Conservation (phyloP, 176 grass and related monocot species). For the Calamus simplicifolius region DNA sequence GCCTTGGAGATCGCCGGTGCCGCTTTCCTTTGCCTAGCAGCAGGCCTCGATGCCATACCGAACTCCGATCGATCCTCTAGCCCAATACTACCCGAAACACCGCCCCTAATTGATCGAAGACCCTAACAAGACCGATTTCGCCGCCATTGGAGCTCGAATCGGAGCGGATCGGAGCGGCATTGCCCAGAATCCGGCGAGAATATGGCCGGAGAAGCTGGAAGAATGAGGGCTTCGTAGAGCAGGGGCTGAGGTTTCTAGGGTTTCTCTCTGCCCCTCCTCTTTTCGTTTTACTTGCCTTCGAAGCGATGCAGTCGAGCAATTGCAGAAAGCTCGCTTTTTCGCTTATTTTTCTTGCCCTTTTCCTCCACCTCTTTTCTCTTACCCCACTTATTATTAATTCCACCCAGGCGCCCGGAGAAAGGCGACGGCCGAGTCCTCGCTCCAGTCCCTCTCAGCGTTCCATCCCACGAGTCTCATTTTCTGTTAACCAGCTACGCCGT, state of each 20-base stretch:
- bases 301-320: slow-evolving; percentile 40
- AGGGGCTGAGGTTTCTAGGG: slow-evolving; percentile 50
- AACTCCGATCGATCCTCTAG: not conserved
- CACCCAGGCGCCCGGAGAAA: not conserved
- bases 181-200: slow-evolving; percentile 28
- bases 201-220: slow-evolving; percentile 14
- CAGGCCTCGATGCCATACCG: slow-evolving; percentile 9
- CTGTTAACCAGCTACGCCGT: not conserved
- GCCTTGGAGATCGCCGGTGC: slow-evolving; percentile 20
- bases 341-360: slow-evolving; percentile 1
- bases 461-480: not conserved
- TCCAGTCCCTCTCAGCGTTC: too few species aligned
- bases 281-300: slow-evolving; percentile 54
- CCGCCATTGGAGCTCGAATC: slow-evolving; percentile 32
- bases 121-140: slow-evolving; percentile 8
- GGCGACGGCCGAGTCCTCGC: not conserved
- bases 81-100: not conserved
- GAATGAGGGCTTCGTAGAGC: slow-evolving; percentile 2
- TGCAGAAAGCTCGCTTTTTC: slow-evolving; percentile 8
- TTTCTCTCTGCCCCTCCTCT: slow-evolving; percentile 19
- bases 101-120: not conserved
- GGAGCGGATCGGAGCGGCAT: slow-evolving; percentile 34
- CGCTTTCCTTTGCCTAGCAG: slow-evolving; percentile 44
- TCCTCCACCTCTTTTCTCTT: not conserved
- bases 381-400: not conserved